Base-by-base conservation (phyloP, 495 filamentous ascomycete species). In the Cairneyella variabilis region DNA sequence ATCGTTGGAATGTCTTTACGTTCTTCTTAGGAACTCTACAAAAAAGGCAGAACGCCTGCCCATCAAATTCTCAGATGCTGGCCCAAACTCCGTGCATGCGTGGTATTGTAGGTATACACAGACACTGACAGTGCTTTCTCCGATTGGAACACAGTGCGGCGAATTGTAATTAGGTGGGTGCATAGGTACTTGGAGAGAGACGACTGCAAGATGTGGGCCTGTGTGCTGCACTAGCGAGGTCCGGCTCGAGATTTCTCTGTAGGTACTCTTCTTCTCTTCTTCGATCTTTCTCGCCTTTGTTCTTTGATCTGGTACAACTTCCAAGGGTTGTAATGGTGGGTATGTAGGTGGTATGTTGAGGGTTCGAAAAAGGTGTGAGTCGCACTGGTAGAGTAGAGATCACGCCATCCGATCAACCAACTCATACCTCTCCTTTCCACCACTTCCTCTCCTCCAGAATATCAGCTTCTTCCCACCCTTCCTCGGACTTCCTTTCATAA, bases 191-290 rank as follows among this genome's bases (percentile, higher is more conserved):
- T 32, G 28, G 28, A 7, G 6, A 14, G 28, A 32, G 28, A 32
- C 7, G 28, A 32, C 28, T 14, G 28, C 28, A 14, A 32, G 28
- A 32, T 8, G 14, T n/a, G 53, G 40, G 27, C 56, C 60, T 52
- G 26, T 60, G 53, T 57, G 60, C 60, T 63, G 60, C 60, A 60
- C 60, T 63, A 63, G 60, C 60, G 39, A 56, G 53, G 46, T 41
- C 54, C n/a, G 9, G 18, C 25, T 47, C 25, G 18, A 11, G 7
- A n/a, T 34, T 7, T 28, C 23, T 40, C 51, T 37, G 12, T 14
- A 21, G 16, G 25, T 53, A 38, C 44, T 44, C 26, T 42, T 44
- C 30, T 30, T 38, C 40, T 6, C n/a, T 22, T 56, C 44, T 28
- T 49, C 37, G 32, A 34, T 5, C 11, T 26, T 25, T 26, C 17